Base-by-base conservation (phyloP, 1,284 basidiomycete genomes). In the Phylloporus sp. region DNA sequence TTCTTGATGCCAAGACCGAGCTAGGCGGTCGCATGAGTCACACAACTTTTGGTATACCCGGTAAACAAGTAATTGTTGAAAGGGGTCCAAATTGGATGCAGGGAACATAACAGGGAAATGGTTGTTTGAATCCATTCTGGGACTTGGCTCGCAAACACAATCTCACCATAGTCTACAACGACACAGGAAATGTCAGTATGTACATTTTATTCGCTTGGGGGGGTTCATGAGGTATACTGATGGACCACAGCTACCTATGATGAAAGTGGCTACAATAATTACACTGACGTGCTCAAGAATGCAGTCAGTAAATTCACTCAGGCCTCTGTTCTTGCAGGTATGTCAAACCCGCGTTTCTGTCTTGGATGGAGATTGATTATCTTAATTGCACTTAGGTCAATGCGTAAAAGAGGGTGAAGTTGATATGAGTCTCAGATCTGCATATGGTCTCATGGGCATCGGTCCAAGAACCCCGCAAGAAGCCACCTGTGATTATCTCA, bases 11-110 rank as follows among this genome's bases (percentile, higher is more conserved):
- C 2, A 80, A 84, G 31, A 66, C 74, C 49, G 83, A 86, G 69
- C 79, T 92, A 3, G 90, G 90, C 8, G 89, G 89, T 10, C 81
- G 89, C 13, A 81, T 90, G 78, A 81, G 78, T 67, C 82, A 79
- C 60, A 78, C 77, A 46, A 60, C 70, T 0, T 83, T 90, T 62
- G 85, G 81, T 37, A 74, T 66, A 5, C 57, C 75, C 7, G 77
- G 73, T 6, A 75, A 72, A 53, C 66, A 80, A 26, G 77, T 78
- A 59, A 80, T n/a, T n/a, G n/a, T n/a, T n/a, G n/a, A n/a, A n/a
- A n/a, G n/a, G n/a, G n/a, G n/a, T n/a, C n/a, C n/a, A n/a, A n/a
- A n/a, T n/a, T n/a, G n/a, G n/a, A n/a, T n/a, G n/a, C n/a, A n/a
- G n/a, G n/a, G n/a, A n/a, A n/a, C n/a, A n/a, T n/a, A n/a, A n/a